Base-by-base conservation (phyloP, 805 yeast species). In the Candida caryicola region DNA sequence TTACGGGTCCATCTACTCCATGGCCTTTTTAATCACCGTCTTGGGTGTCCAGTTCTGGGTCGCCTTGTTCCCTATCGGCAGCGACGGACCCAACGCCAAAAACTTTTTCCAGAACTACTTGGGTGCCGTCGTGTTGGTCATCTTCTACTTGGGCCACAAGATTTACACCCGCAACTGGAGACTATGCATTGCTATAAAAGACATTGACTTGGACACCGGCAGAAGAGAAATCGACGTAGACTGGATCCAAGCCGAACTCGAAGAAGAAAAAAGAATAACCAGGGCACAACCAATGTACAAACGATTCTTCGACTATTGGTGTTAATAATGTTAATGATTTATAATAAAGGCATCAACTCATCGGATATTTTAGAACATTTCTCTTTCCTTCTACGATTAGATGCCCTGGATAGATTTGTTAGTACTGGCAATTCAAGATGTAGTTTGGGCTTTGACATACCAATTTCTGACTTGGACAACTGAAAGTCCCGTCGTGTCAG, bases 11-110 rank as follows among this genome's bases (percentile, higher is more conserved):
- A 44, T 46, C 45, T 55, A 54, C 36, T 51, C 59, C 14, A 50
- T 57, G 44, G 40, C 34, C 8, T 54, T 57, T 29, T 43, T 57
- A 29, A 8, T 53, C 4, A 48, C 39, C 25, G 52, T 57, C 17
- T 44, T 57, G 37, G 49, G 50, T 4, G 49, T 55, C 30, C 62
- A 57, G 37, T 55, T 57, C 46, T 57, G 59, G 59, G 51, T 50
- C 5, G 53, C 59, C 6, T 46, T 55, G 28, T 54, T 46, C 40
- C 62, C 62, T 2, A 41, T 55, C 29, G 52, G 51, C 13, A 28
- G 36, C 18, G 9, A 36, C 3, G 36, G 41, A 5, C 54, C 61
- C 4, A 28, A 49, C 9, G 58, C 58, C 2, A 29, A 36, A 16
- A 43, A 43, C 31, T 57, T 57, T 27, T 55, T 57, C 47, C 47